Base-by-base conservation (phyloP, 176 grass and related monocot genomes). In the Tillandsia fasciculata region DNA sequence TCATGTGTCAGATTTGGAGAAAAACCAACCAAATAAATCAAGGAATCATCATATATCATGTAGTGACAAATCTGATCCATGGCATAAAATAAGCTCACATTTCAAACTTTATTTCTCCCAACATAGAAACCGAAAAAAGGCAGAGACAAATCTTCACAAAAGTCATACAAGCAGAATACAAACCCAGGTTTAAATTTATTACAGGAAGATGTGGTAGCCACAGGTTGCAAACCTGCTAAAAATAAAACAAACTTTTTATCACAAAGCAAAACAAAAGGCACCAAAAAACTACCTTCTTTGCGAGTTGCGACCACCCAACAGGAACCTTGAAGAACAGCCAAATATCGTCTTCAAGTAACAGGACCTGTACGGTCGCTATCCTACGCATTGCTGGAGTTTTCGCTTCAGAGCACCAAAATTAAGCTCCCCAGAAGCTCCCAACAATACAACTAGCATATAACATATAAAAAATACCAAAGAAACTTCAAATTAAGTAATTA, bases 321-420 rank as follows among this genome's bases (percentile, higher is more conserved):
- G 33, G 33, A 42, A 5, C 10, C 27, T 67, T 67, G 11, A 53
- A 48, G 26, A 48, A 64, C 18, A 64, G 53, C 28, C 24, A 56
- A 66, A 66, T 3, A 75, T 11, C n/a, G 73, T 50, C 64, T 76
- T 67, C 49, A n/a, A 67, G 64, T 14, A 29, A 66, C 51, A 28
- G 18, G 28, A 50, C 4, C 53, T 69, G 66, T 77, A 69, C 75
- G 69, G 53, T 69, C 61, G 13, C 42, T 50, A 77, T 77, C 52
- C 65, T 77, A 77, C 54, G 9, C 53, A 50, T 54, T 42, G 58
- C 29, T 51, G 75, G 75, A 77, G 75, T 61, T 77, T 50, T 12
- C 26, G n/a, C 53, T 50, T 10, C 17, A 63, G 75, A 77, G 75
- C 75, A 48, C 29, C 33, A 77, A 77, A 77, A 77, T 70, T 63